phyloP scores from a whole-genome alignment of 192 early-diverging fungal genomes.

The Backusella psychrophila region DNA sequence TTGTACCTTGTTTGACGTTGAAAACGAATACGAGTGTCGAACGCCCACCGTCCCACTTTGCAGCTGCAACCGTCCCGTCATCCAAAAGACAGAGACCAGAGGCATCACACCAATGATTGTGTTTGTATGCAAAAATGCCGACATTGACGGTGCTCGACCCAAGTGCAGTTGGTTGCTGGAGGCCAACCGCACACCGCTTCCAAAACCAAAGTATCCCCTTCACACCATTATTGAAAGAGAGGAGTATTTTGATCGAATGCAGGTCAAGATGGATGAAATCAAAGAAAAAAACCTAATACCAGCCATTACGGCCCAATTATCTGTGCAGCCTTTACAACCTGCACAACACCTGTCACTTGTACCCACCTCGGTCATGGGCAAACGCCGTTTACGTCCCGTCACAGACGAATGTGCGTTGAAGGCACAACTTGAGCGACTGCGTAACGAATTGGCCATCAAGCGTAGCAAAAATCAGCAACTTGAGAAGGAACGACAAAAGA shows the following conservation, averaged over 20 bases:
- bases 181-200: neutral
- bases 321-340: too few species aligned
- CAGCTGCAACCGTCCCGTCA: neutral
- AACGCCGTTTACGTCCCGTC: neutral
- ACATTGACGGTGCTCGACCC: neutral
- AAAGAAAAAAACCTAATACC: neutral
- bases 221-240: neutral
- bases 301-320: too few species aligned
- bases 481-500: neutral
- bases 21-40: neutral
- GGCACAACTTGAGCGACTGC: neutral
- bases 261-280: neutral
- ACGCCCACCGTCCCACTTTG: slow-evolving; percentile 1
- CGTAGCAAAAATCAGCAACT: neutral
- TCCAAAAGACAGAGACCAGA: neutral
- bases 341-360: neutral
- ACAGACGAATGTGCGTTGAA: neutral
- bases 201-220: neutral
- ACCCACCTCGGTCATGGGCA: neutral
- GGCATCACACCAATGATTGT: neutral
- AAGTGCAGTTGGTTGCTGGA: neutral
- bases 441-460: neutral
- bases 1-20: slow-evolving; percentile 4
- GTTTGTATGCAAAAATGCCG: neutral
- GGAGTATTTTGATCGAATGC: neutral